Base-by-base conservation (phyloP, 2,329 filamentous ascomycete genomes). In the Ophiocordyceps camponoti-saundersi region DNA sequence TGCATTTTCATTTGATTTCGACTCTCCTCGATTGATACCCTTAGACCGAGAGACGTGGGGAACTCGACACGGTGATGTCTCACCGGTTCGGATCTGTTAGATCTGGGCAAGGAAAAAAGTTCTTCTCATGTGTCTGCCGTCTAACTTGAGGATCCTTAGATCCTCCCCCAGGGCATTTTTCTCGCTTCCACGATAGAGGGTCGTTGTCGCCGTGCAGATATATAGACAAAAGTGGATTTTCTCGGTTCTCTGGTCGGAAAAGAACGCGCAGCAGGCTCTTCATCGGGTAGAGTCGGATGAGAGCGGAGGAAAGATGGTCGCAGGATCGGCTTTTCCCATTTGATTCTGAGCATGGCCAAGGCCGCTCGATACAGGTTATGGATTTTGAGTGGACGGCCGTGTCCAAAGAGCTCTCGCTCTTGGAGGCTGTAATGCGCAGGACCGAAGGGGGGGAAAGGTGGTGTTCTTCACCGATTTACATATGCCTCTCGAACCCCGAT, bases 201-300 rank as follows among this genome's bases (percentile, higher is more conserved):
- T 66, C 63, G 63, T 59, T 61, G 63, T 66, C 64, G 63, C 62
- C 64, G 63, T 64, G 59, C 61, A 62, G 54, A 62, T 67, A 62
- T 67, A 73, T 78, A 79, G 74, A 79, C 71, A 77, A 77, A 78
- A 77, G 71, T 72, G 72, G 73, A 75, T 40, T 75, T 75, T 74
- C 72, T 77, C 73, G 67, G 70, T 72, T 73, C 65, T 74, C 68
- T 71, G 64, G 69, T 69, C 61, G 50, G 53, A 50, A 57, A 56
- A 56, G 57, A 57, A 61, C 63, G 62, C 63, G 63, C 57, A 54
- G 55, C 56, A 55, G 55, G 56, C 58, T 59, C 55, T 52, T 15
- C 50, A 48, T 55, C 54, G 53, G 55, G 60, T 53, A 57, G 58
- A 55, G 56, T 43, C 41, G 21, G 41, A 57, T 58, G 55, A 55